A percentile compares a stretch with the other conserved stretches of the same genome.
Evolutionary conservation across 305 asterid species (phyloP).

Genomic region (Fraxinus albicans): DNA sequence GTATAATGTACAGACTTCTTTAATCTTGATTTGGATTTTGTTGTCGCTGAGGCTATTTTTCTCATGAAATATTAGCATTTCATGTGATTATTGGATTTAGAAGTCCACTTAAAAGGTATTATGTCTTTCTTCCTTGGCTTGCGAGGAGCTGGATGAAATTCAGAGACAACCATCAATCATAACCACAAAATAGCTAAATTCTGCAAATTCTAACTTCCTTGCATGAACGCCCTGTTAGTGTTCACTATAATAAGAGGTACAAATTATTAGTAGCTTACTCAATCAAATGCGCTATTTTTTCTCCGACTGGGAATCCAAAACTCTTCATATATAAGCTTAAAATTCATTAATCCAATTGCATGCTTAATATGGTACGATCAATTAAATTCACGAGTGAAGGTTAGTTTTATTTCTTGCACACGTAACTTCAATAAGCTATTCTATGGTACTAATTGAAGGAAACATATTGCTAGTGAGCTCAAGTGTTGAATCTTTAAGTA

Average conservation of each 20-base stretch:
- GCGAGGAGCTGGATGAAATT: background rate
- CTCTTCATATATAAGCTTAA: background rate
- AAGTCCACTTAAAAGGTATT: background rate
- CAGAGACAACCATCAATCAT: background rate
- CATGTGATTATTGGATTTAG: background rate
- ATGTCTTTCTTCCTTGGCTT: background rate
- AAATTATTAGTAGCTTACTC: too few species aligned
- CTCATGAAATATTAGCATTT: background rate
- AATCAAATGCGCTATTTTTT: too few species aligned
- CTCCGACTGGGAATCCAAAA: too few species aligned
- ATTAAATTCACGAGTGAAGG: background rate
- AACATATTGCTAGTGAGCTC: background rate
- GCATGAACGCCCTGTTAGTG: background rate
- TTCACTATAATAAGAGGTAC: too few species aligned
- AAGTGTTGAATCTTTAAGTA: background rate
- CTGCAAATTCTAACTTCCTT: background rate
- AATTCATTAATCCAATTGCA: background rate
- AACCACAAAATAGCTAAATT: background rate
- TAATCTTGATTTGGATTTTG: background rate
- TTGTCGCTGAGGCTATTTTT: background rate
- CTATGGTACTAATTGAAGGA: background rate
- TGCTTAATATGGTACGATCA: background rate
- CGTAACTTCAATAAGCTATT: background rate
- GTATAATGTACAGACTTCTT: background rate
- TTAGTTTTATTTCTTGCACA: background rate